These are phyloP conservation scores for Pyricularia pennisetigena DNA, from an alignment of 2,329 filamentous ascomycete genomes.

Conservation along the genomic window DNA sequence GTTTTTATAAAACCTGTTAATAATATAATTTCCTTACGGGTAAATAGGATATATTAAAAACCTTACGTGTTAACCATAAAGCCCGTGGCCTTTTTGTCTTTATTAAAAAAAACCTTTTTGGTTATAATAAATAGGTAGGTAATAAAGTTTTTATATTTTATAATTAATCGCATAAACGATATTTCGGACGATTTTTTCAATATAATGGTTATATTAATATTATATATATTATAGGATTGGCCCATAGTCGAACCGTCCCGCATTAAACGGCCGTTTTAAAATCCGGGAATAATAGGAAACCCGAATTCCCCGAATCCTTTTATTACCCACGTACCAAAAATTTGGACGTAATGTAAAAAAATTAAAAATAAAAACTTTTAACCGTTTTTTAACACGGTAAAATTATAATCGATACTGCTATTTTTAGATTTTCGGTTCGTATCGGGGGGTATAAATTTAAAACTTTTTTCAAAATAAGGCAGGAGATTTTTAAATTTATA, in stretches of 20 bases:
- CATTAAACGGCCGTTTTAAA: constrained; percentile 24
- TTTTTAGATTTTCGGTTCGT: constrained; percentile 9
- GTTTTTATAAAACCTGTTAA: constrained; percentile 29
- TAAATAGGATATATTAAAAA: constrained; percentile 12
- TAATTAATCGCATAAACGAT: constrained; percentile 21
- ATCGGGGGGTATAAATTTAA: constrained; percentile 5
- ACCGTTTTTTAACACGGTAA: constrained; percentile 13
- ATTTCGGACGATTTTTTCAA: constrained; percentile 20
- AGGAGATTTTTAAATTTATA: constrained; percentile 18
- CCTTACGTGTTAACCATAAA: constrained; percentile 2
- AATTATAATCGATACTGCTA: constrained; percentile 16
- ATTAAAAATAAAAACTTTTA: constrained; percentile 17
- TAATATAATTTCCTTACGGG: constrained; percentile 29
- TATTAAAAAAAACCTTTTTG: constrained; percentile 5
- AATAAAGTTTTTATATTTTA: constrained; percentile 20
- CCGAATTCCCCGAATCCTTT: constrained; percentile 28
- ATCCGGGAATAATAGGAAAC: constrained; percentile 22
- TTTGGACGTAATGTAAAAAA: constrained; percentile 15
- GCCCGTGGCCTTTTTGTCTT: neutral
- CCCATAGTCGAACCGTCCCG: too few species aligned
- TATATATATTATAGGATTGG: constrained; percentile 11
- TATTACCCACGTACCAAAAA: constrained; percentile 13
- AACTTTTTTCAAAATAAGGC: constrained; percentile 21
- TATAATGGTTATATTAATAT: constrained; percentile 4
- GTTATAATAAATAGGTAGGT: constrained; percentile 30